phyloP scores from a whole-genome alignment of 1,284 basidiomycete species.

The Austroboletus niveus region DNA sequence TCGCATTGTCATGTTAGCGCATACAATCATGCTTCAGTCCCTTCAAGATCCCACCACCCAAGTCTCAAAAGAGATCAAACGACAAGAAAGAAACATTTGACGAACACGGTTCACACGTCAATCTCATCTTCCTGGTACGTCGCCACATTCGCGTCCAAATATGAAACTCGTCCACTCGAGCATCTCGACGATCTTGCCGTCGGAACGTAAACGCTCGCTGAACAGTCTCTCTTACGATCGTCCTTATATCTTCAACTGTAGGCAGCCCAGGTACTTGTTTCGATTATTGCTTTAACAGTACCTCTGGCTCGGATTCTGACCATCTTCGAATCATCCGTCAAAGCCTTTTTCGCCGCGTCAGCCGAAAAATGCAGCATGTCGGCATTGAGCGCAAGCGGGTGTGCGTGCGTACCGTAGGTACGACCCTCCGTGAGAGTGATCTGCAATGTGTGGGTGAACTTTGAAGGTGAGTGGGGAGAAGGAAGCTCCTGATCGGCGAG shows the following conservation, averaged over 20 bases:
- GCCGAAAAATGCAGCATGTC: too few relatives aligned
- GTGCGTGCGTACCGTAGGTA: too few relatives aligned
- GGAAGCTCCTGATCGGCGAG: too few relatives aligned
- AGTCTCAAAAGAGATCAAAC: not conserved
- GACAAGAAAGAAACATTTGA: slow-evolving; percentile 9
- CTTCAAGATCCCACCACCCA: slow-evolving; percentile 48
- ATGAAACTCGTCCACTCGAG: slow-evolving; percentile 44
- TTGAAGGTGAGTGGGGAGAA: too few relatives aligned
- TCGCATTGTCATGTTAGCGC: slow-evolving; percentile 52
- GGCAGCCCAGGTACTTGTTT: slow-evolving; percentile 33
- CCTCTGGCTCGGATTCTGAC: slow-evolving; percentile 41
- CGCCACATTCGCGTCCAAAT: slow-evolving; percentile 20
- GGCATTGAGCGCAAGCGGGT: too few relatives aligned
- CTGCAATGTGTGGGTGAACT: too few relatives aligned
- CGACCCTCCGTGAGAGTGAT: too few relatives aligned
- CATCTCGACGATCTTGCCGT: slow-evolving; percentile 58
- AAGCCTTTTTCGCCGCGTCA: slow-evolving; percentile 27
- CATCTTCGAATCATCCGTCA: slow-evolving; percentile 42
- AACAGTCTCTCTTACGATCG: slow-evolving; percentile 72
- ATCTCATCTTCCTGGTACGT: slow-evolving; percentile 63
- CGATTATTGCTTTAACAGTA: slow-evolving; percentile 26
- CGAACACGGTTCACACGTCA: slow-evolving; percentile 72
- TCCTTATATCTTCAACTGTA: slow-evolving; percentile 70
- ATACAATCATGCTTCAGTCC: slow-evolving; percentile 56
- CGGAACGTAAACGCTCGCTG: slow-evolving; percentile 65